These are phyloP conservation scores for Ustilago loliicola DNA, from an alignment of 1,284 basidiomycete species.

Conservation along the genomic window DNA sequence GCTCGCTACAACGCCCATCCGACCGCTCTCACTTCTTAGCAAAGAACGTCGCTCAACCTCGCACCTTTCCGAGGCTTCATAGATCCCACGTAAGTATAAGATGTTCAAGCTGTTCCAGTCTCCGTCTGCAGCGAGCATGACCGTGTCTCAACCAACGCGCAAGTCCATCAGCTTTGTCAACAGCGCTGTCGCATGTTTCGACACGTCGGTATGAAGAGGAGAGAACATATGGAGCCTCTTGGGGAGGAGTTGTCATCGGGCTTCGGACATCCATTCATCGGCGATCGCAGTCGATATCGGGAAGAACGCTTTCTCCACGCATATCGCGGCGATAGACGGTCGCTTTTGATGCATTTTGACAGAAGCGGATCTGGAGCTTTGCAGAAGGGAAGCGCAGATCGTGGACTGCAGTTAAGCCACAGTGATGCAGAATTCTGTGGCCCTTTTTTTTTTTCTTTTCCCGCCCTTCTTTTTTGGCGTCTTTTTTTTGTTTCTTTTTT, in stretches of 20 bases:
- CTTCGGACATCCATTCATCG: background rate
- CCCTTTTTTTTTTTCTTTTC: background rate
- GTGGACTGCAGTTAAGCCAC: background rate
- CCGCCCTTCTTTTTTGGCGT: background rate
- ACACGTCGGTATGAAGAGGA: too few species aligned
- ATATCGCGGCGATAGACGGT: constrained; percentile 8
- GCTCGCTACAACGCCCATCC: background rate
- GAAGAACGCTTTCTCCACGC: background rate
- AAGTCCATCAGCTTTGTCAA: too few species aligned
- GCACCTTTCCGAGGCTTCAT: too few species aligned
- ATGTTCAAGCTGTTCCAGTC: too few species aligned
- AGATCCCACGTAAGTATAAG: too few species aligned
- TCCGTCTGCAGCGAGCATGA: too few species aligned
- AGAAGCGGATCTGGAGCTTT: constrained; percentile 6
- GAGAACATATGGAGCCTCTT: too few species aligned
- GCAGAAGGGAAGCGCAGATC: constrained; percentile 12
- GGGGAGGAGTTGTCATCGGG: background rate
- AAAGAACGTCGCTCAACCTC: too few species aligned
- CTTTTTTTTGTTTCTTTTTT: background rate
- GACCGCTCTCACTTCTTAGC: too few species aligned
- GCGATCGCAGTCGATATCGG: background rate
- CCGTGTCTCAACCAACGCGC: too few species aligned
- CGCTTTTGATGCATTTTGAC: constrained; percentile 3
- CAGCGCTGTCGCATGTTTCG: too few species aligned
- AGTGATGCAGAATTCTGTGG: background rate